A percentile compares a stretch with the other conserved stretches of the same genome.
Evolutionary conservation across 2,329 filamentous ascomycete genomes (phyloP).

Genomic region (Sporothrix dimorphospora): DNA sequence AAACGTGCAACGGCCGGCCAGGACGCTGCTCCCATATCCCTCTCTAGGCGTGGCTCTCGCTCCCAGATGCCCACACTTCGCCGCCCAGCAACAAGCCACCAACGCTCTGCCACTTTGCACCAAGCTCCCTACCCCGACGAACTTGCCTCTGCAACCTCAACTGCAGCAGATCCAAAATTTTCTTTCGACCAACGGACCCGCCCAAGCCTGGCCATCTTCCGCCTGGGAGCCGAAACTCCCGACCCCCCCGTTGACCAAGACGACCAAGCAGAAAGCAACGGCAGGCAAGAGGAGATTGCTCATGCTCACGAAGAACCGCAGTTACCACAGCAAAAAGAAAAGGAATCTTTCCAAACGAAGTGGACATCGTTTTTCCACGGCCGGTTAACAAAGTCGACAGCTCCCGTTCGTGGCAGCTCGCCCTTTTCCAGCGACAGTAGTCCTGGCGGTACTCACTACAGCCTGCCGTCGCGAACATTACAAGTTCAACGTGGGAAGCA

Average conservation of each 20-base stretch:
- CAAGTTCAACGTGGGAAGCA: constrained; percentile 36
- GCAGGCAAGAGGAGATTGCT: background rate
- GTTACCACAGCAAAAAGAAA: constrained; percentile 2
- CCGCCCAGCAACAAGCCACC: constrained; percentile 77
- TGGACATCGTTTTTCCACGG: constrained; percentile 65
- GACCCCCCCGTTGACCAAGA: constrained; percentile 31
- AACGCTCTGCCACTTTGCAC: constrained; percentile 72
- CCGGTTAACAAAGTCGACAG: constrained; percentile 40
- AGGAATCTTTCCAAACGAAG: constrained; percentile 35
- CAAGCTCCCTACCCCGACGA: constrained; percentile 44
- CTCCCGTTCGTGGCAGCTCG: constrained; percentile 37
- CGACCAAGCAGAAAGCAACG: background rate
- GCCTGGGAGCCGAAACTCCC: constrained; percentile 29
- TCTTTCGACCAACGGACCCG: constrained; percentile 44
- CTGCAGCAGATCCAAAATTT: constrained; percentile 36
- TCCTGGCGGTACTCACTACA: constrained; percentile 34
- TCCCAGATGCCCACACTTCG: constrained; percentile 68
- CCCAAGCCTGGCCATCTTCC: constrained; percentile 34
- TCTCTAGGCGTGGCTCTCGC: constrained; percentile 54
- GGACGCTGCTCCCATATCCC: constrained; percentile 45
- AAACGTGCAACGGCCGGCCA: constrained; percentile 68
- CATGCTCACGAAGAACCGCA: background rate
- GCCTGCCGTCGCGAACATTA: constrained; percentile 40
- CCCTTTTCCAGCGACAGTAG: constrained; percentile 40
- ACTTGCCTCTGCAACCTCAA: constrained; percentile 32